Percentiles rank a stretch among this genome's conserved stretches.
Conservation (phyloP, 352 stramenopile species). For the Pythium brachiatum region DNA sequence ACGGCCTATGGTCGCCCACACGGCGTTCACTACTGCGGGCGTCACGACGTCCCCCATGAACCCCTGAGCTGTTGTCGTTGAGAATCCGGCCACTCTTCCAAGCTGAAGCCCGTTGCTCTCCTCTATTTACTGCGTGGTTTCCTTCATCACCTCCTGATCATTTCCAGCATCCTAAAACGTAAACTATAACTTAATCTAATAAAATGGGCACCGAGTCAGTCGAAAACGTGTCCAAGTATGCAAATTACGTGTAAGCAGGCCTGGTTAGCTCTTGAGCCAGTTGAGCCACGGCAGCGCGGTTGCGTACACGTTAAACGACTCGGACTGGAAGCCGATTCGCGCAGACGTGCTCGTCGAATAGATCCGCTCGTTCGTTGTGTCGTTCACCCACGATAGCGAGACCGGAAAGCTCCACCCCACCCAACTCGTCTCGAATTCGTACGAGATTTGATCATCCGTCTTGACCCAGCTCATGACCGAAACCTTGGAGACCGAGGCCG, state of each 20-base stretch:
- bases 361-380: not conserved
- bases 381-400: not conserved
- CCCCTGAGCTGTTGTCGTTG: not conserved
- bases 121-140: constrained; percentile 8
- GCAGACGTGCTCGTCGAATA: not conserved
- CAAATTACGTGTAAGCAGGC: no score
- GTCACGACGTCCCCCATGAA: constrained; percentile 19
- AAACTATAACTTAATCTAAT: constrained; percentile 9
- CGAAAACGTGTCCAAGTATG: no score
- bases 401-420: no score
- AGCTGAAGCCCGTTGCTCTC: no score
- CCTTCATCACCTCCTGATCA: no score
- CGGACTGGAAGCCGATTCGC: not conserved
- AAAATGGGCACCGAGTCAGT: no score
- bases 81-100: not conserved
- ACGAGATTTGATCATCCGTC: not conserved
- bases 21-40: constrained; percentile 9
- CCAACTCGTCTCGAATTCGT: not conserved
- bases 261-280: not conserved
- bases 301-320: not conserved
- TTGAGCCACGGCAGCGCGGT: not conserved
- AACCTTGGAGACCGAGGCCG: not conserved
- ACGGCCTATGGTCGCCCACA: constrained; percentile 15
- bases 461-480: not conserved
- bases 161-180: not conserved